These are phyloP conservation scores for Zygosaccharomyces bailii DNA, from an alignment of 805 yeast genomes.

Conservation along the genomic window DNA sequence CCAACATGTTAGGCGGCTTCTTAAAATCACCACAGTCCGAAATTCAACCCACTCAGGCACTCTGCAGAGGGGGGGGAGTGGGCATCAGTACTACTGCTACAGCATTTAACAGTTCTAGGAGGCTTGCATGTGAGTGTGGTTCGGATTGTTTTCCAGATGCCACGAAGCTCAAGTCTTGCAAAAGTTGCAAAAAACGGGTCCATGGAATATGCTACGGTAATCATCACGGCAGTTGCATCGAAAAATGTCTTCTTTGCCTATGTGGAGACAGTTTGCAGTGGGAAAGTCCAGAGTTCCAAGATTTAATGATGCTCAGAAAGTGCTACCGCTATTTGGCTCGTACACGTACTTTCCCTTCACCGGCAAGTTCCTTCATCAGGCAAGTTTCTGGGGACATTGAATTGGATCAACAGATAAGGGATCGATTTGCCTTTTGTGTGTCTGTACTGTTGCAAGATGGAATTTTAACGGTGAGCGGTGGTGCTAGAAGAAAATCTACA, in stretches of 20 bases:
- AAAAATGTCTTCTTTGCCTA: constrained; percentile 32
- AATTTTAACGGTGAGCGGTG: constrained; percentile 10
- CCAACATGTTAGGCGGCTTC: constrained; percentile 30
- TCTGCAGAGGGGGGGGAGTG: neutral
- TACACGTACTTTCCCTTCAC: constrained; percentile 21
- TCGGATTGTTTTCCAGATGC: constrained; percentile 17
- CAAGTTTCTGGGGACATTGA: constrained; percentile 14
- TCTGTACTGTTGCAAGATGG: constrained; percentile 21
- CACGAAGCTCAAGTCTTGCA: constrained; percentile 27
- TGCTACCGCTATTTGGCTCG: constrained; percentile 31
- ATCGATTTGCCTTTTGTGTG: constrained; percentile 17
- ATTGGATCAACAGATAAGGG: constrained; percentile 16
- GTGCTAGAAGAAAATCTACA: constrained; percentile 1
- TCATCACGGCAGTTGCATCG: constrained; percentile 12
- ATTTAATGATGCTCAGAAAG: constrained; percentile 39
- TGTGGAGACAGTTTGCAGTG: constrained; percentile 19
- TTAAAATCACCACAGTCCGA: constrained; percentile 28
- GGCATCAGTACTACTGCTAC: too few relatives aligned
- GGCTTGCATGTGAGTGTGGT: constrained; percentile 34
- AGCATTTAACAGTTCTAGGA: neutral
- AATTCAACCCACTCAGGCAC: constrained; percentile 34
- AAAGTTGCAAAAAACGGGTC: constrained; percentile 31
- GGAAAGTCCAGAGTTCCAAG: constrained; percentile 22
- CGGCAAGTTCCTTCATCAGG: constrained; percentile 17
- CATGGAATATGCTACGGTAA: constrained; percentile 40